Conservation (phyloP, 352 stramenopile genomes). For the Globisporangium uncinulatum region DNA sequence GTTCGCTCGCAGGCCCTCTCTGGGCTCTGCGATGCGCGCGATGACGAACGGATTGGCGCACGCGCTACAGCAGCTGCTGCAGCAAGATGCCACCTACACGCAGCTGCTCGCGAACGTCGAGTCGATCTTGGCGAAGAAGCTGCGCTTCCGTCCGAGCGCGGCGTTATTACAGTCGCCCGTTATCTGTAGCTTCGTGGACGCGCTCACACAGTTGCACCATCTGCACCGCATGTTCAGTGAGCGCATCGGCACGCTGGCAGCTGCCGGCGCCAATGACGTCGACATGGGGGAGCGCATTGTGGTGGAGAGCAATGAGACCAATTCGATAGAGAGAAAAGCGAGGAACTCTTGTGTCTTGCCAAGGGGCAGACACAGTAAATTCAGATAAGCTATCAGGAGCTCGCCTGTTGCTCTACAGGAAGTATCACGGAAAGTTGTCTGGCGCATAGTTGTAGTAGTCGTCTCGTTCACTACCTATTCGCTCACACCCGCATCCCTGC, state of each 20-base stretch:
- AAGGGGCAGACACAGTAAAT: no score
- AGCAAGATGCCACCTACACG: background rate
- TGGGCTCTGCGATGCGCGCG: background rate
- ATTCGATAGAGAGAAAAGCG: no score
- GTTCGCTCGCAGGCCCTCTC: background rate
- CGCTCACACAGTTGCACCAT: background rate
- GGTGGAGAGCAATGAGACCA: no score
- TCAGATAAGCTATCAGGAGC: no score
- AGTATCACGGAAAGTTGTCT: no score
- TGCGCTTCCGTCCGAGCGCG: background rate
- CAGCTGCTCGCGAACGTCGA: background rate
- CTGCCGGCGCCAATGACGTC: no score
- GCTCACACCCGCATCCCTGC: no score
- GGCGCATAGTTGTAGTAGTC: no score
- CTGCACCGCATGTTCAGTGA: background rate
- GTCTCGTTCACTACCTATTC: no score
- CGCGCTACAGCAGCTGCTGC: background rate
- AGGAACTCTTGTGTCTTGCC: no score
- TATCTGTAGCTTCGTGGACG: background rate
- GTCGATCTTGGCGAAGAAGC: background rate
- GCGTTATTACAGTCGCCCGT: background rate
- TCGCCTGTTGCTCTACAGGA: no score
- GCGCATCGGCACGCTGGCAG: constrained; percentile 17
- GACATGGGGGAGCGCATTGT: no score
- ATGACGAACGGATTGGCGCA: background rate